Conservation (phyloP, 306 rosid genomes). For the Trichosanthes cucumerina region DNA sequence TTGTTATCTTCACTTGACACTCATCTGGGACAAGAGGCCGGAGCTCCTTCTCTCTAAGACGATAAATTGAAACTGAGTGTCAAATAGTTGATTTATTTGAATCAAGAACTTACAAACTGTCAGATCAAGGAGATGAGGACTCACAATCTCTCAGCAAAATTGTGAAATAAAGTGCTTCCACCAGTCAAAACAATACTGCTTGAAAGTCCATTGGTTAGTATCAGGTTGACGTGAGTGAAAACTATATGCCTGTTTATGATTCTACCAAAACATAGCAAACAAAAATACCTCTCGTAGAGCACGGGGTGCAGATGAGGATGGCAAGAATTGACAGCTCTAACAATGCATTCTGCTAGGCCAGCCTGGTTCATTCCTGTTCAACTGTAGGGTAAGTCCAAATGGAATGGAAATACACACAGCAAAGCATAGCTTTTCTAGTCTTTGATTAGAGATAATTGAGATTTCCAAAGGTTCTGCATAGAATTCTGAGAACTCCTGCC, state of each 20-base stretch:
- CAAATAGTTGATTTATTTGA: neutral
- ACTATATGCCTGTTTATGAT: neutral
- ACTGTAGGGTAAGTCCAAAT: constrained; percentile 11
- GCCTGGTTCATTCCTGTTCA: constrained; percentile 91
- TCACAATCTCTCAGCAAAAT: constrained; percentile 77
- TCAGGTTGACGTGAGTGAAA: neutral
- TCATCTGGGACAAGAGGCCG: constrained; percentile 88
- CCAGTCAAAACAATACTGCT: constrained; percentile 90
- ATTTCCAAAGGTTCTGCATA: neutral
- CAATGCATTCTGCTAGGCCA: constrained; percentile 84
- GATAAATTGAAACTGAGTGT: constrained; percentile 10
- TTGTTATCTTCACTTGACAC: constrained; percentile 70
- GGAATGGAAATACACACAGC: neutral
- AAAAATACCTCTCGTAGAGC: constrained; percentile 62
- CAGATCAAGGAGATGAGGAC: constrained; percentile 17
- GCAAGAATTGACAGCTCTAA: constrained; percentile 73
- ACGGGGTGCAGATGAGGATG: constrained; percentile 83
- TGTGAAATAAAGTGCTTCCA: constrained; percentile 81
- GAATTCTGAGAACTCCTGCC: neutral
- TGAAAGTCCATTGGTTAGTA: constrained; percentile 13
- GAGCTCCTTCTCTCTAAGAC: constrained; percentile 73
- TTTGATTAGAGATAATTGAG: neutral
- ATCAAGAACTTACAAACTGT: neutral
- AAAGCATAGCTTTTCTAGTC: neutral
- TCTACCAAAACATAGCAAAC: neutral